Evolutionary conservation across 1,284 basidiomycete species (phyloP).

Genomic region (Cryptococcus amylolentus): DNA sequence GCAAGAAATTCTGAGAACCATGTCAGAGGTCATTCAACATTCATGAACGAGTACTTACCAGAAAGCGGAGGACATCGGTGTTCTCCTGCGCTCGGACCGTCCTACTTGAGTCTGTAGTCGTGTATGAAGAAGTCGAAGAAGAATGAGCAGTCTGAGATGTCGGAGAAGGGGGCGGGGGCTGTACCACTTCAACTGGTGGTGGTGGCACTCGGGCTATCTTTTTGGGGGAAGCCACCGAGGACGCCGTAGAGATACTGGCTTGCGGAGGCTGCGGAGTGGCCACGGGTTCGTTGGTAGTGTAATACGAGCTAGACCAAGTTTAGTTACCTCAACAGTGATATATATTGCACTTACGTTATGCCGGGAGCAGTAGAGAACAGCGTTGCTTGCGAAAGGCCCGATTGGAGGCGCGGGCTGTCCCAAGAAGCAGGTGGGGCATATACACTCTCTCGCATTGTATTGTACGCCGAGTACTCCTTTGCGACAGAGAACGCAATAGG

Average conservation of each 20-base stretch:
- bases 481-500: conserved; percentile 7
- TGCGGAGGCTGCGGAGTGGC: neutral
- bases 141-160: conserved; percentile 9
- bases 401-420: no score
- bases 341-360: conserved; percentile 12
- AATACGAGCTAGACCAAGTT: no score
- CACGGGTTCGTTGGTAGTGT: no score
- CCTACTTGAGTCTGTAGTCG: neutral
- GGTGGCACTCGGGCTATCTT: conserved; percentile 28
- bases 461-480: conserved; percentile 20
- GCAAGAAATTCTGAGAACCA: conserved; percentile 32
- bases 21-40: neutral
- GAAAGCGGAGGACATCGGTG: conserved; percentile 22
- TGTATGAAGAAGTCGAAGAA: conserved; percentile 3
- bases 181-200: conserved; percentile 1
- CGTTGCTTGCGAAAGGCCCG: no score
- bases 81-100: neutral
- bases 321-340: no score
- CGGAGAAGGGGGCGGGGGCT: conserved; percentile 10
- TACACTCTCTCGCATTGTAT: conserved; percentile 9
- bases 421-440: conserved; percentile 18
- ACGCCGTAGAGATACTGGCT: conserved; percentile 29
- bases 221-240: conserved; percentile 17
- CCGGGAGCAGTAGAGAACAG: conserved; percentile 16
- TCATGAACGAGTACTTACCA: conserved; percentile 17